Conservation (phyloP, 2,329 filamentous ascomycete species). For the Aspergillus jensenii region DNA sequence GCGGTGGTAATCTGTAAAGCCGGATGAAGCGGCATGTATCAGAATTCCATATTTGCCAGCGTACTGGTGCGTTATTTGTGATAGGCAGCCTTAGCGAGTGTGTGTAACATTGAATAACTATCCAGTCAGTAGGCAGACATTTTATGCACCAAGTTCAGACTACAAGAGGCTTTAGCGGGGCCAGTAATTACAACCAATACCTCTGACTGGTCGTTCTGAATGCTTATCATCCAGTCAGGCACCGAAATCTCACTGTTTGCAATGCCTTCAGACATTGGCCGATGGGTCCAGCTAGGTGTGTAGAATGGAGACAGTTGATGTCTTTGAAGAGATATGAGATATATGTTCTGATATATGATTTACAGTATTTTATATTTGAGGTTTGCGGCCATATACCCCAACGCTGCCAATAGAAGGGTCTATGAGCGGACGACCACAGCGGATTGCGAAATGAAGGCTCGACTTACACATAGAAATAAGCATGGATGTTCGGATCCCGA, state of each 20-base stretch:
- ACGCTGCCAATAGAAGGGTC: slow-evolving; percentile 4
- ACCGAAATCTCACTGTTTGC: too few relatives aligned
- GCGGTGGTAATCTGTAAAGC: too few relatives aligned
- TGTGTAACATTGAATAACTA: not conserved
- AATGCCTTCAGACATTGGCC: too few relatives aligned
- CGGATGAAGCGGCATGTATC: not conserved
- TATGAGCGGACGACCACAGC: not conserved
- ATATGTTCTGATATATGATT: not conserved
- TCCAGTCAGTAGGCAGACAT: not conserved
- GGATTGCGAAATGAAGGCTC: not conserved
- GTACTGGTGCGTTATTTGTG: not conserved
- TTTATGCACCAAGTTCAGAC: not conserved
- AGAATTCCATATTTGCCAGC: not conserved
- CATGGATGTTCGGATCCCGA: slow-evolving; percentile 20
- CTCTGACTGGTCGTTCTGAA: too few relatives aligned
- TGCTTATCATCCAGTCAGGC: not conserved
- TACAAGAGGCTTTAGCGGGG: too few relatives aligned
- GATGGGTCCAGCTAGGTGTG: too few relatives aligned
- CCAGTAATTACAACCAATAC: too few relatives aligned
- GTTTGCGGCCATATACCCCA: slow-evolving; percentile 21
- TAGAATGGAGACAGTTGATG: not conserved
- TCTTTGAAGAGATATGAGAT: not conserved
- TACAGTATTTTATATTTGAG: not conserved
- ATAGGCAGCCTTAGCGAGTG: not conserved
- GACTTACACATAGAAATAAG: slow-evolving; percentile 26